Percentiles rank a stretch among this genome's conserved stretches.
Evolutionary conservation across 1,139 yeast species (phyloP).

Genomic region (Pneumocystis sp.): DNA sequence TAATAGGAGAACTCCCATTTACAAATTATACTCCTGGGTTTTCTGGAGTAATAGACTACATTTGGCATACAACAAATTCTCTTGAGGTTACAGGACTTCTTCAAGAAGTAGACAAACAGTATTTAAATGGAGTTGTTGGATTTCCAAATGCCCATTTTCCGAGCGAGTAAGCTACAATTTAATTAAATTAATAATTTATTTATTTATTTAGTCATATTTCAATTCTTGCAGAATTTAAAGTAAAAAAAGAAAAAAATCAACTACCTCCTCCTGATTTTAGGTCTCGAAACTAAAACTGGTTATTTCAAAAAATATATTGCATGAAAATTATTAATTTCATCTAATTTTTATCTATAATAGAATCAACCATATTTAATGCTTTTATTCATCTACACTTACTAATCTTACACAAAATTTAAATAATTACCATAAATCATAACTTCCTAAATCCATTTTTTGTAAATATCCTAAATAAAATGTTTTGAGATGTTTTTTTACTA

Average conservation of each 20-base stretch:
- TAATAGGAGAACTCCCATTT: constrained; percentile 79
- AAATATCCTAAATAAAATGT: not conserved
- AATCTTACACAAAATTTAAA: not conserved
- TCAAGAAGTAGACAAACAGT: constrained; percentile 70
- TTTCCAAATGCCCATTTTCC: constrained; percentile 91
- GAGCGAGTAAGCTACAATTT: constrained; percentile 70
- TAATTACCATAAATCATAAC: not conserved
- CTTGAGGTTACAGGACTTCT: constrained; percentile 72
- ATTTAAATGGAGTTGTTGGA: constrained; percentile 65
- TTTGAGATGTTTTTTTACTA: not conserved
- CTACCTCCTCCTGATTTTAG: not conserved
- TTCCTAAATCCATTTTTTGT: not conserved
- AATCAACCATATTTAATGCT: not conserved
- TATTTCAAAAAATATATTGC: not conserved
- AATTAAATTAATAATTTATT: not conserved
- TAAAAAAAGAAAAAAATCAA: constrained; percentile 7
- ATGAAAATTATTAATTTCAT: not conserved
- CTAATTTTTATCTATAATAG: not conserved
- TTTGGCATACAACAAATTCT: constrained; percentile 77
- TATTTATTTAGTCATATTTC: constrained; percentile 11
- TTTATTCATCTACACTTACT: not conserved
- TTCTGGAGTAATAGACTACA: constrained; percentile 84
- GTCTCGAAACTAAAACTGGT: not conserved
- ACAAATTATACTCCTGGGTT: constrained; percentile 89
- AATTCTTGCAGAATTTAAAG: constrained; percentile 13